phyloP scores from a whole-genome alignment of 2,329 filamentous ascomycete species.

The Nothophaeocryptopus gaeumannii region DNA sequence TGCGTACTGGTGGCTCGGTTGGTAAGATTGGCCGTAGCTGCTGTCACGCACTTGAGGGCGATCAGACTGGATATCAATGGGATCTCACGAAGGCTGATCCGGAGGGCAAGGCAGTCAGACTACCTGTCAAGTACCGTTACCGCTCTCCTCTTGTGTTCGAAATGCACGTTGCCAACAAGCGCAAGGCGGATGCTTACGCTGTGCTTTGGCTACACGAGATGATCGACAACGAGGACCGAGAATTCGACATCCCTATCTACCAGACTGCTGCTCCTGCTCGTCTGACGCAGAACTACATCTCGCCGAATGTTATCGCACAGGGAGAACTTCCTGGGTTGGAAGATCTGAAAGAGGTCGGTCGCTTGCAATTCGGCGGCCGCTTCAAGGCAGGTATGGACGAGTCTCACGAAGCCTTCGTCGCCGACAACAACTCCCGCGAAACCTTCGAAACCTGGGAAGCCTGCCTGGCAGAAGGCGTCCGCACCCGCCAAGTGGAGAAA shows the following conservation, averaged over 20 bases:
- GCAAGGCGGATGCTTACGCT: conserved; percentile 70
- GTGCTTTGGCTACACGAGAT: conserved; percentile 84
- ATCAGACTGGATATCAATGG: conserved; percentile 54
- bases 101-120: conserved; percentile 58
- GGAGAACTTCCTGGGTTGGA: conserved; percentile 65
- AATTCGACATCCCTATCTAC: conserved; percentile 90
- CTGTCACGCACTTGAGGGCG: conserved; percentile 60
- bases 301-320: conserved; percentile 66
- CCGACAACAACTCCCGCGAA: conserved; percentile 84
- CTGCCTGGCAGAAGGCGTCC: conserved; percentile 82
- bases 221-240: conserved; percentile 71
- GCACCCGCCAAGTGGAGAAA: conserved; percentile 65
- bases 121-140: conserved; percentile 89
- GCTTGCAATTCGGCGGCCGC: conserved; percentile 72
- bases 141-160: conserved; percentile 87
- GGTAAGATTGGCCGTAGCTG: conserved; percentile 64
- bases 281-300: conserved; percentile 89
- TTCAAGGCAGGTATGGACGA: conserved; percentile 91
- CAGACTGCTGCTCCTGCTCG: conserved; percentile 71
- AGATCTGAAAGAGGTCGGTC: conserved; percentile 74
- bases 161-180: conserved; percentile 68
- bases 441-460: conserved; percentile 95
- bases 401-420: conserved; percentile 77
- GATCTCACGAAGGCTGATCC: conserved; percentile 43
- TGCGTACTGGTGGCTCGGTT: conserved; percentile 81